Conservation (phyloP, 331 rosid genomes). For the Spiraea crenata region DNA sequence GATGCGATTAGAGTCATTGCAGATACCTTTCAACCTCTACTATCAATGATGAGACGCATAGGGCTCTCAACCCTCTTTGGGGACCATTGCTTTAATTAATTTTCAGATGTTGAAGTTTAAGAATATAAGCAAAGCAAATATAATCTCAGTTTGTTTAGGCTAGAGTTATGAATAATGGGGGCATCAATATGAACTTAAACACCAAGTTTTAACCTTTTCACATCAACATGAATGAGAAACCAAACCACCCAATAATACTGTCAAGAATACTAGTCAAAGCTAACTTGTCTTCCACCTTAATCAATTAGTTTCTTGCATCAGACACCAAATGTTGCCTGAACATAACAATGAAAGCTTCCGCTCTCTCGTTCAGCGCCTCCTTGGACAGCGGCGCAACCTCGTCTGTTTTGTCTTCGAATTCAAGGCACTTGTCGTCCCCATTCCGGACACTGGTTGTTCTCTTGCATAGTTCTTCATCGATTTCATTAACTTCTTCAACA, state of each 20-base stretch:
- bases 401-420: constrained; percentile 20
- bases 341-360: constrained; percentile 84
- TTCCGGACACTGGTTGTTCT: not conserved
- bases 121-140: not conserved
- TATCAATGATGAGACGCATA: constrained; percentile 15
- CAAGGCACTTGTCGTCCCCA: constrained; percentile 8
- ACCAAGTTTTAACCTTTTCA: constrained; percentile 1
- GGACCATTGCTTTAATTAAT: constrained; percentile 8
- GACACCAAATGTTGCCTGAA: constrained; percentile 79
- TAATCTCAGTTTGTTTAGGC: not conserved
- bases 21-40: constrained; percentile 26
- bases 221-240: constrained; percentile 16
- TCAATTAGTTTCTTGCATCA: constrained; percentile 50
- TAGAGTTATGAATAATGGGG: too few species aligned
- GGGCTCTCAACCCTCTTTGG: not conserved
- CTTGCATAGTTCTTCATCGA: not conserved
- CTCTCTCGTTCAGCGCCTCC: constrained; percentile 89
- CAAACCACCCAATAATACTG: constrained; percentile 26
- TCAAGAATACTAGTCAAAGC: not conserved
- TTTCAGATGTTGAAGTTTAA: not conserved
- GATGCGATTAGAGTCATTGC: constrained; percentile 16
- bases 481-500: constrained; percentile 22
- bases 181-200: not conserved
- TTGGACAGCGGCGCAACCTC: constrained; percentile 52
- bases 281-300: constrained; percentile 7